Percentiles rank a stretch among this genome's conserved stretches.
These are phyloP conservation scores for Teratosphaeriaceae sp. DNA, from an alignment of 2,329 filamentous ascomycete species.

Conservation along the genomic window DNA sequence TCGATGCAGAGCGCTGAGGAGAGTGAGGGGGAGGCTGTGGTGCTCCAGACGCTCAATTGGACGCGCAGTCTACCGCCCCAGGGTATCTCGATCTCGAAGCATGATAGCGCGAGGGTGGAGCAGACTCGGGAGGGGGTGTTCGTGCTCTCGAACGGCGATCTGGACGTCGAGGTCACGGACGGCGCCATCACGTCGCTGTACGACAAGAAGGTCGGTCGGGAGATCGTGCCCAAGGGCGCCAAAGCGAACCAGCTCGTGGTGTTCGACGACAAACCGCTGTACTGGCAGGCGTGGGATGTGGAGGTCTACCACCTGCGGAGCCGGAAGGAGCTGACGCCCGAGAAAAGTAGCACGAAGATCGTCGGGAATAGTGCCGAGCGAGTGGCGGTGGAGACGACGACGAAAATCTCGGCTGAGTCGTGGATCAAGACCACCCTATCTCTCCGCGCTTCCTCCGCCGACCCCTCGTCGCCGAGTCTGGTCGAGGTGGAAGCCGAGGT, in stretches of 20 bases:
- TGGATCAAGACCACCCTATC: constrained; percentile 82
- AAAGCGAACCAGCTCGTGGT: constrained; percentile 90
- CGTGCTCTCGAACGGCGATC: constrained; percentile 70
- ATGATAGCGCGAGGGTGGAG: constrained; percentile 2
- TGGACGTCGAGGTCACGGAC: constrained; percentile 63
- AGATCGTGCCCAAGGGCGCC: constrained; percentile 64
- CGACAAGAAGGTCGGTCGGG: constrained; percentile 65
- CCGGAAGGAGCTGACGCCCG: constrained; percentile 61
- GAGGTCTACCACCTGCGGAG: constrained; percentile 93
- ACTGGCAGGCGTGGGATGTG: constrained; percentile 98
- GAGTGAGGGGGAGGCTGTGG: constrained; percentile 46
- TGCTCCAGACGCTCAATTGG: constrained; percentile 86
- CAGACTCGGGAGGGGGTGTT: constrained; percentile 46
- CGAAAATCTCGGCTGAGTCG: constrained; percentile 79
- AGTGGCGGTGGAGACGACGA: constrained; percentile 76
- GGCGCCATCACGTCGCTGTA: constrained; percentile 80
- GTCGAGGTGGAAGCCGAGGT: constrained; percentile 78
- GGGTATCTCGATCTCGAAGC: not conserved
- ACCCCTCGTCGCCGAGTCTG: constrained; percentile 50
- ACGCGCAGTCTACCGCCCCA: constrained; percentile 39
- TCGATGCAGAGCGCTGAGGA: constrained; percentile 29
- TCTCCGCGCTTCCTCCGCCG: constrained; percentile 59
- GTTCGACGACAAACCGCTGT: constrained; percentile 94
- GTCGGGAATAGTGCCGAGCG: constrained; percentile 65
- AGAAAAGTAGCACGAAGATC: constrained; percentile 62